phyloP scores from a whole-genome alignment of 1,139 yeast species.

The Scheffersomyces lignicola region DNA sequence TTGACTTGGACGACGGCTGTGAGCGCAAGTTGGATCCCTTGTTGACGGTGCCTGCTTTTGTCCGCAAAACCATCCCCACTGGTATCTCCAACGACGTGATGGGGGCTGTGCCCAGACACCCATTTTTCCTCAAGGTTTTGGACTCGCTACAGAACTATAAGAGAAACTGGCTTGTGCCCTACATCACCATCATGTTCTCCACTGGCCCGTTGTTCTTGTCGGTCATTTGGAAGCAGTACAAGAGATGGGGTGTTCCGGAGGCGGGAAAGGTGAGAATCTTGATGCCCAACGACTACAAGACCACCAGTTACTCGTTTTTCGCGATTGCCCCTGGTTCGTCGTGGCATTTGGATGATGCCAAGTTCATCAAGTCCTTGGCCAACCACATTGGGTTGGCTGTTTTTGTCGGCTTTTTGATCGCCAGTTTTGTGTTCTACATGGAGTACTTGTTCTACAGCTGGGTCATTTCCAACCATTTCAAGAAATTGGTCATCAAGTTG shows the following conservation, averaged over 20 bases:
- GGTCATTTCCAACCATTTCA: constrained; percentile 33
- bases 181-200: constrained; percentile 87
- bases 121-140: constrained; percentile 74
- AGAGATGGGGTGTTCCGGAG: constrained; percentile 72
- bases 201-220: constrained; percentile 91
- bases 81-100: constrained; percentile 92
- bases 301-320: constrained; percentile 60
- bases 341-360: constrained; percentile 88
- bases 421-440: constrained; percentile 52
- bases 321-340: constrained; percentile 77
- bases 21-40: constrained; percentile 75
- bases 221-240: constrained; percentile 84
- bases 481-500: constrained; percentile 20
- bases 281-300: constrained; percentile 71
- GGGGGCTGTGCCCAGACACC: constrained; percentile 88
- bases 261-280: constrained; percentile 64
- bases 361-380: constrained; percentile 67
- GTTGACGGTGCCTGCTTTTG: constrained; percentile 79
- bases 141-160: constrained; percentile 64
- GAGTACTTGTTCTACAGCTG: constrained; percentile 64
- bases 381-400: constrained; percentile 71
- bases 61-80: constrained; percentile 83
- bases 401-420: constrained; percentile 63
- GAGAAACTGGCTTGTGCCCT: constrained; percentile 78
- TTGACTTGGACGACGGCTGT: constrained; percentile 91